A percentile compares a stretch with the other conserved stretches of the same genome.
phyloP scores from a whole-genome alignment of 192 early-diverging fungal genomes.

The Coemansia sp. region DNA sequence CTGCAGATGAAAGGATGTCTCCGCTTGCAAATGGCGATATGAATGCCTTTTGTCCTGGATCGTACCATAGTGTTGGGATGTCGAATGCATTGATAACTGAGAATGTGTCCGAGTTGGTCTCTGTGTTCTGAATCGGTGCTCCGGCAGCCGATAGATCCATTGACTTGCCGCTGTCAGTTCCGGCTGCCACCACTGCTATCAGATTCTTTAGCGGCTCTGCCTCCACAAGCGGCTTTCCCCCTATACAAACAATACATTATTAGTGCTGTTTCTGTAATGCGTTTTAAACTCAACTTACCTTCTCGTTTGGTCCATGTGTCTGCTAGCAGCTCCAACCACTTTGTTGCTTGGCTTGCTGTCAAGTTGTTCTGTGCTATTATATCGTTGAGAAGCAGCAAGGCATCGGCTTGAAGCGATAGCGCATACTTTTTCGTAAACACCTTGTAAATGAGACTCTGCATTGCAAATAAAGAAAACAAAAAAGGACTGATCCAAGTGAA shows the following conservation, averaged over 20 bases:
- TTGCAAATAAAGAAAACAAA: slow-evolving; percentile 3
- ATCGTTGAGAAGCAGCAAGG: slow-evolving; percentile 62
- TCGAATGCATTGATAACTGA: slow-evolving; percentile 70
- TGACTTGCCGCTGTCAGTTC: slow-evolving; percentile 17
- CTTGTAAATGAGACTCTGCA: slow-evolving; percentile 61
- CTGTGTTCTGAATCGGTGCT: not conserved
- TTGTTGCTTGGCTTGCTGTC: slow-evolving; percentile 53
- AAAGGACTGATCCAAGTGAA: too few relatives aligned
- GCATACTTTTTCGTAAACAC: slow-evolving; percentile 78
- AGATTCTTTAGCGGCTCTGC: slow-evolving; percentile 36
- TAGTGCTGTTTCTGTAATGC: too few relatives aligned
- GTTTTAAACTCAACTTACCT: slow-evolving; percentile 48
- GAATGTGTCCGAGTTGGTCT: slow-evolving; percentile 20
- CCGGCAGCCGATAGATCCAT: slow-evolving; percentile 1
- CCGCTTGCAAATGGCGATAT: slow-evolving; percentile 27
- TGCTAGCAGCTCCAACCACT: slow-evolving; percentile 68
- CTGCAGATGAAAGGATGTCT: slow-evolving; percentile 60
- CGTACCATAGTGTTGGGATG: slow-evolving; percentile 68
- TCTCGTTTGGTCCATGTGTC: slow-evolving; percentile 68
- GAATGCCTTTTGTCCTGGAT: slow-evolving; percentile 65
- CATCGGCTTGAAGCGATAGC: slow-evolving; percentile 73
- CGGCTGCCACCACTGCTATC: slow-evolving; percentile 28
- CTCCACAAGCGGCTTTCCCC: slow-evolving; percentile 42
- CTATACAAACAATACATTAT: slow-evolving; percentile 4
- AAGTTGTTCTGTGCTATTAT: slow-evolving; percentile 52